phyloP scores from a whole-genome alignment of 345 rosid species.

The Eucalyptus curtisii region DNA sequence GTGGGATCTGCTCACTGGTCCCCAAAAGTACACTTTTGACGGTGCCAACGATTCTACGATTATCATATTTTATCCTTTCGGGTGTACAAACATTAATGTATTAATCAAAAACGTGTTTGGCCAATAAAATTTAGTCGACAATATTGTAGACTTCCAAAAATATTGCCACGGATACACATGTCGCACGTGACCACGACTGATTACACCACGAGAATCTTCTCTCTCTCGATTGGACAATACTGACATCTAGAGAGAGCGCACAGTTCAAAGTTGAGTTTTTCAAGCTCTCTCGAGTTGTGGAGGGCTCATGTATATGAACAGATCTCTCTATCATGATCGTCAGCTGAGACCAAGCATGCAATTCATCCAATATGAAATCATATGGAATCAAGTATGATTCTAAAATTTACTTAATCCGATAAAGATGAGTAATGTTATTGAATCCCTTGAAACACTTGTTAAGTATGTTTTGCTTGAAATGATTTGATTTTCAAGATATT shows the following conservation, averaged over 20 bases:
- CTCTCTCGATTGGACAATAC: not conserved
- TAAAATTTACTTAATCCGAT: not conserved
- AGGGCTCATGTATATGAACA: not conserved
- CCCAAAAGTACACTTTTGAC: not conserved
- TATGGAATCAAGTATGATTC: not conserved
- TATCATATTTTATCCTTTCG: not conserved
- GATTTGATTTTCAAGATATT: not conserved
- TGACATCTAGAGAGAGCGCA: not conserved
- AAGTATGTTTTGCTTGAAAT: not conserved
- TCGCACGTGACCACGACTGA: not conserved
- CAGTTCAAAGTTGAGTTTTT: not conserved
- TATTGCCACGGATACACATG: not conserved
- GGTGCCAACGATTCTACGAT: not conserved
- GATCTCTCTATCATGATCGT: not conserved
- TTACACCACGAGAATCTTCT: not conserved
- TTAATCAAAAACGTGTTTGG: not conserved
- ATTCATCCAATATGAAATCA: not conserved
- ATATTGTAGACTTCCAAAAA: not conserved
- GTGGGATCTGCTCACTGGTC: not conserved
- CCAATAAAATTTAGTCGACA: not conserved
- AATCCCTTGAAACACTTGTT: not conserved
- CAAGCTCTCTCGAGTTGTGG: not conserved
- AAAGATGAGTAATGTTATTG: not conserved
- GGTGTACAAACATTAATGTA: not conserved
- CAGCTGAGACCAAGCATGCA: not conserved